Percentiles rank a stretch among this genome's conserved stretches.
Evolutionary conservation across 2,329 filamentous ascomycete species (phyloP).

Genomic region (Colletotrichum horii): DNA sequence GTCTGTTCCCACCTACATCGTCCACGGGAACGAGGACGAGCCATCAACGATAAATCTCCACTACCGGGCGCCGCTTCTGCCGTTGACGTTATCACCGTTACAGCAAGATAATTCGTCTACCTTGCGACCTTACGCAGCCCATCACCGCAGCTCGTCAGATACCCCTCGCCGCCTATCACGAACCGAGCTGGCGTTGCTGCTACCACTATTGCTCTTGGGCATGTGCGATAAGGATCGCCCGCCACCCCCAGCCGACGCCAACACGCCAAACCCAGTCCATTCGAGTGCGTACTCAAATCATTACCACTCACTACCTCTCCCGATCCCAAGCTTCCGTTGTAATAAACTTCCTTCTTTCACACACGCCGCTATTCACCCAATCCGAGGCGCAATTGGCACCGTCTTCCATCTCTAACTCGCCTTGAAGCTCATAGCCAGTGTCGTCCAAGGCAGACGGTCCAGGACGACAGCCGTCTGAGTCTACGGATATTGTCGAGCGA

Average conservation of each 20-base stretch:
- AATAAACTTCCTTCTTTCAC: background rate
- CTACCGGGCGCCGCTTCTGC: background rate
- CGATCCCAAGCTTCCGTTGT: background rate
- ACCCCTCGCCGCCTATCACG: background rate
- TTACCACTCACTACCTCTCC: background rate
- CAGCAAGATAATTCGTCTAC: background rate
- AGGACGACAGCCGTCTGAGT: background rate
- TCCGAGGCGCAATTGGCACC: background rate
- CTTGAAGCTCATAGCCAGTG: background rate
- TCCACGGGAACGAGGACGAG: too few relatives aligned
- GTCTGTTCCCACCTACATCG: background rate
- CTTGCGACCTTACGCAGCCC: background rate
- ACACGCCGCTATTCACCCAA: background rate
- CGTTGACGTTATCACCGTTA: background rate
- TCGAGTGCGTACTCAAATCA: background rate
- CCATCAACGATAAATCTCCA: background rate
- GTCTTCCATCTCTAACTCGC: background rate
- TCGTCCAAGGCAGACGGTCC: background rate
- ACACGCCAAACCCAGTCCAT: background rate
- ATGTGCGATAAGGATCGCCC: conserved; percentile 33
- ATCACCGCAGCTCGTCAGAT: background rate
- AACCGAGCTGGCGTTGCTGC: background rate
- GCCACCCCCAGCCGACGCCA: conserved; percentile 27
- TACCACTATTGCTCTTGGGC: conserved; percentile 19
- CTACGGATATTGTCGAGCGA: background rate